Percentiles rank a stretch among this genome's conserved stretches.
Conservation (phyloP, 2,329 filamentous ascomycete species). For the Fusarium zealandicum region DNA sequence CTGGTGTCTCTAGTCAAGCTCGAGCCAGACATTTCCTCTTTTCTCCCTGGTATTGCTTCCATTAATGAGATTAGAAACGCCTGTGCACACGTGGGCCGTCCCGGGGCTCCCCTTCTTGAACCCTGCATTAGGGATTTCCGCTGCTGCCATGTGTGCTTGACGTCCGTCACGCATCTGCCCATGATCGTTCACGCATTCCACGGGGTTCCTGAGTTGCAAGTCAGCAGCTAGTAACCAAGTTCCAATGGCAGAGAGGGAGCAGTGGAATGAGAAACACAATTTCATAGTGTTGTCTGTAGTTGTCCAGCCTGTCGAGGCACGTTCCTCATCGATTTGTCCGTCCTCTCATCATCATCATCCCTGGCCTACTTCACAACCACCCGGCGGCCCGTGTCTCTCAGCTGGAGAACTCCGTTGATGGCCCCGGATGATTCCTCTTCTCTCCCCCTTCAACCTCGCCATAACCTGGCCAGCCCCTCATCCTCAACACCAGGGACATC, state of each 20-base stretch:
- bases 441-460: conserved; percentile 31
- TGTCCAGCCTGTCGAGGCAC: not conserved
- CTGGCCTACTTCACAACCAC: not conserved
- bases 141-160: not conserved
- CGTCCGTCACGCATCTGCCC: conserved; percentile 1
- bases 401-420: conserved; percentile 12
- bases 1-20: not conserved
- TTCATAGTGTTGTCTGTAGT: not conserved
- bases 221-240: not conserved
- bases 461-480: conserved; percentile 23
- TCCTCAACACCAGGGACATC: conserved; percentile 8
- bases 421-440: conserved; percentile 27
- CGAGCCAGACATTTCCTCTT: not conserved
- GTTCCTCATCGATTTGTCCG: conserved; percentile 3
- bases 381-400: conserved; percentile 13
- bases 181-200: conserved; percentile 7
- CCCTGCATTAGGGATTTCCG: conserved; percentile 2
- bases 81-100: not conserved
- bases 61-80: not conserved
- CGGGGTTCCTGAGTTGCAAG: not conserved
- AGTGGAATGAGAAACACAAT: not conserved
- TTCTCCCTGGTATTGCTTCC: not conserved
- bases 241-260: not conserved
- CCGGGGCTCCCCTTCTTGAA: not conserved
- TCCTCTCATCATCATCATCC: conserved; percentile 3